Percentiles rank a stretch among this genome's conserved stretches.
Conservation (phyloP, 23 red algal genomes). For the Pyropia haitanensis region DNA sequence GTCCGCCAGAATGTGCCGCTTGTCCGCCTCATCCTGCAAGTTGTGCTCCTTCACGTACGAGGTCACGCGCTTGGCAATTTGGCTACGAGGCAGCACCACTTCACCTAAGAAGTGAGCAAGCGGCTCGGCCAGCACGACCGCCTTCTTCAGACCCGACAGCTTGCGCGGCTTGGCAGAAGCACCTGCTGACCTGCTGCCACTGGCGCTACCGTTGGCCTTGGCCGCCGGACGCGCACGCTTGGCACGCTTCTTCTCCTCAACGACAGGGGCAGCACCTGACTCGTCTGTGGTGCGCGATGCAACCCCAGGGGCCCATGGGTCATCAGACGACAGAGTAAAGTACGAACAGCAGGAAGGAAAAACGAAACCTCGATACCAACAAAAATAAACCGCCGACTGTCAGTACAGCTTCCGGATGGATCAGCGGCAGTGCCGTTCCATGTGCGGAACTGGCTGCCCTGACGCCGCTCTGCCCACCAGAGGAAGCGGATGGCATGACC, state of each 20-base stretch:
- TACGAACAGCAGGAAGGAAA: no score
- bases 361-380: no score
- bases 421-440: no score
- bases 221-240: not conserved
- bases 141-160: slow-evolving; percentile 37
- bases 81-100: slow-evolving; percentile 36
- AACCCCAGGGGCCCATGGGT: no score
- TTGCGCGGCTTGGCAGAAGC: slow-evolving; percentile 12
- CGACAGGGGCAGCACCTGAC: not conserved
- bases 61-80: slow-evolving; percentile 47
- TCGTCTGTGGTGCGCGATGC: no score
- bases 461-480: no score
- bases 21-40: slow-evolving; percentile 54
- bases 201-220: not conserved
- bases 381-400: no score
- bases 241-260: slow-evolving; percentile 1
- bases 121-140: slow-evolving; percentile 56
- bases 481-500: no score
- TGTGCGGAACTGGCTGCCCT: no score
- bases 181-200: not conserved
- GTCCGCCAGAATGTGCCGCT: slow-evolving; percentile 35
- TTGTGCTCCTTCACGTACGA: slow-evolving; percentile 72
- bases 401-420: no score
- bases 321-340: no score
- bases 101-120: slow-evolving; percentile 43